phyloP scores from a whole-genome alignment of 352 stramenopile species.

The Phytopythium oedochilum region DNA sequence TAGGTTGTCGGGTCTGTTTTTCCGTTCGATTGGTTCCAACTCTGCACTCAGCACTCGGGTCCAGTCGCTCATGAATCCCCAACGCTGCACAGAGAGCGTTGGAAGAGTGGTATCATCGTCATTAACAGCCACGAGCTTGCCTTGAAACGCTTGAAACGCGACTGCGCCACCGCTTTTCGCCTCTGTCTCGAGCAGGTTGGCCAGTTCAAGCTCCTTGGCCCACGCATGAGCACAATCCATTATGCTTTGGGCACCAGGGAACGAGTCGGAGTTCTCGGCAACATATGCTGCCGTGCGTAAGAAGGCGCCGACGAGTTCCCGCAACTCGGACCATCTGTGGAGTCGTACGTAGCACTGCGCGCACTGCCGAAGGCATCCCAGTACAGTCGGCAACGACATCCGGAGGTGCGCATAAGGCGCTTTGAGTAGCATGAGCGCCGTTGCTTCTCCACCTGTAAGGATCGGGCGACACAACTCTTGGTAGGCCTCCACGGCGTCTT shows the following conservation, averaged over 20 bases:
- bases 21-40: no score
- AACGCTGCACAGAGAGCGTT: not conserved
- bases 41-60: not conserved
- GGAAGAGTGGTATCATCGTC: not conserved
- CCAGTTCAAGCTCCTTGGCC: slow-evolving; percentile 26
- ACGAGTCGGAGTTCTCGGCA: slow-evolving; percentile 9
- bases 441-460: slow-evolving; percentile 1
- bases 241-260: slow-evolving; percentile 24
- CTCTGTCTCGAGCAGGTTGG: slow-evolving; percentile 17
- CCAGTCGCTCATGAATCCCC: not conserved
- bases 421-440: slow-evolving; percentile 17
- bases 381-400: slow-evolving; percentile 29
- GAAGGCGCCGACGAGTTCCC: slow-evolving; percentile 21
- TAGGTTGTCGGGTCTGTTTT: not conserved
- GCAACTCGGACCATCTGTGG: slow-evolving; percentile 39
- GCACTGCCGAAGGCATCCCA: slow-evolving; percentile 45
- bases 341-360: slow-evolving; percentile 38
- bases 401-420: slow-evolving; percentile 21
- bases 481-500: slow-evolving; percentile 53
- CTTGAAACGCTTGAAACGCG: not conserved
- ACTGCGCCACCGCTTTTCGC: not conserved
- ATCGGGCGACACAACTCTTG: slow-evolving; percentile 32
- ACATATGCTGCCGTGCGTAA: slow-evolving; percentile 20
- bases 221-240: slow-evolving; percentile 28
- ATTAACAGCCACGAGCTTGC: not conserved